Evolutionary conservation across 495 filamentous ascomycete genomes (phyloP).

Genomic region (Daldinia bambusicola): DNA sequence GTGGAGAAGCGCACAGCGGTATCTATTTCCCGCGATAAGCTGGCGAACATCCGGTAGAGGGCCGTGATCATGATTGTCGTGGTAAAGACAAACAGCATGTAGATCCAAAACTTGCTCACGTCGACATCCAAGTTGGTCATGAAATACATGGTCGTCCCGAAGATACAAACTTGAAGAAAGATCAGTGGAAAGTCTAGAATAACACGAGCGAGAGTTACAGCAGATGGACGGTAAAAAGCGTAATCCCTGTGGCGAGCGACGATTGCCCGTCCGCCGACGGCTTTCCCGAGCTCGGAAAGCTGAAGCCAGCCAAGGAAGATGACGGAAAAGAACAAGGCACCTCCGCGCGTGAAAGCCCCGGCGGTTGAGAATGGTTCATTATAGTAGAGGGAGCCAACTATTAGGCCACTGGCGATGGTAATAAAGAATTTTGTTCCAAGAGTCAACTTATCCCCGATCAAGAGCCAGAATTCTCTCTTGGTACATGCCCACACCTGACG

Average conservation of each 20-base stretch:
- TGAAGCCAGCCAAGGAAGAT: conserved; percentile 81
- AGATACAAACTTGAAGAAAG: conserved; percentile 69
- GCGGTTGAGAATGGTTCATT: conserved; percentile 69
- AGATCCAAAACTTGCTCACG: conserved; percentile 78
- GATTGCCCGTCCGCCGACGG: conserved; percentile 52
- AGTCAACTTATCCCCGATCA: conserved; percentile 76
- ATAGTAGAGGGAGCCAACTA: conserved; percentile 80
- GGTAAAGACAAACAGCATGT: conserved; percentile 74
- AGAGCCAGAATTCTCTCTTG: conserved; percentile 78
- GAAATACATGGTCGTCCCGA: conserved; percentile 76
- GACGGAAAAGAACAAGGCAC: conserved; percentile 77
- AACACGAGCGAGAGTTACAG: conserved; percentile 73
- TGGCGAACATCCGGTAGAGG: conserved; percentile 80
- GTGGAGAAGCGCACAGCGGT: conserved; percentile 78
- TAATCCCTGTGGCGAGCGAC: conserved; percentile 60
- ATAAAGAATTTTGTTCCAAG: conserved; percentile 83
- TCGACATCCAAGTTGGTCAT: conserved; percentile 70
- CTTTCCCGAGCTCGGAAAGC: conserved; percentile 75
- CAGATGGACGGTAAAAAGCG: conserved; percentile 82
- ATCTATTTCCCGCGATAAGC: conserved; percentile 75
- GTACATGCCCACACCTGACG: conserved; percentile 77
- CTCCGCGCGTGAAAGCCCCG: conserved; percentile 75
- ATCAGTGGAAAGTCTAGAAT: conserved; percentile 75
- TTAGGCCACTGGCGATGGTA: conserved; percentile 76
- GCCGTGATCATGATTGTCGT: conserved; percentile 74